Evolutionary conservation across 139 green algal species (phyloP).

Genomic region (Closterium sp.): DNA sequence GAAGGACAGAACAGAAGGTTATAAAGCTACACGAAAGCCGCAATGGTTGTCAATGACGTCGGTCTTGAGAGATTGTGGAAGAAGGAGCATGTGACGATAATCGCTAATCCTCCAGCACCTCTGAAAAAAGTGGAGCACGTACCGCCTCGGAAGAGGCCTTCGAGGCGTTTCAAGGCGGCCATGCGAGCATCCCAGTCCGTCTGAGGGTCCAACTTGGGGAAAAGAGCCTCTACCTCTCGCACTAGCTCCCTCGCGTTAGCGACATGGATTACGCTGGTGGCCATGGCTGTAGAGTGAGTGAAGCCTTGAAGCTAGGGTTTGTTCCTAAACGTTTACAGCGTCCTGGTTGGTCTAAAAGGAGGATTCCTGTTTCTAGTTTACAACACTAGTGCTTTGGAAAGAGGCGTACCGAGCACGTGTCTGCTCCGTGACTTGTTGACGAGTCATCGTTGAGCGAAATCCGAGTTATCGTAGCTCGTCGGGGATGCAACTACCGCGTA

Average conservation of each 20-base stretch:
- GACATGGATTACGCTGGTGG: not conserved
- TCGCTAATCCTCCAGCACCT: too few relatives aligned
- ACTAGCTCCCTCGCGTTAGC: not conserved
- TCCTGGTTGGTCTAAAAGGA: not conserved
- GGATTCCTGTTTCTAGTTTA: not conserved
- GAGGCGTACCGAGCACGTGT: not conserved
- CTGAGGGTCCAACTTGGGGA: not conserved
- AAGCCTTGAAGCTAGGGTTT: too few relatives aligned
- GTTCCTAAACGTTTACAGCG: not conserved
- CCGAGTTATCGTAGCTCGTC: not conserved
- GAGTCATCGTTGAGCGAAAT: not conserved
- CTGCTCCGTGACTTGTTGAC: not conserved
- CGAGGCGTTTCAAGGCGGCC: not conserved
- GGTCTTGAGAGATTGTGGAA: too few relatives aligned
- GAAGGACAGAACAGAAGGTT: too few relatives aligned
- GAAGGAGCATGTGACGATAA: too few relatives aligned
- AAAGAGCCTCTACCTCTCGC: not conserved
- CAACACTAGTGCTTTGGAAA: not conserved
- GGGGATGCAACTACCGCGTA: not conserved
- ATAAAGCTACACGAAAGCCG: too few relatives aligned
- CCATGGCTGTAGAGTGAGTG: not conserved
- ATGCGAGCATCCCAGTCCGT: not conserved
- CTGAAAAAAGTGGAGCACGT: too few relatives aligned
- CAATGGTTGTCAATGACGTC: too few relatives aligned
- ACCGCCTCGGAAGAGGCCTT: not conserved